Evolutionary conservation across 139 green algal species (phyloP), one percentile per base, ranked within the genome.

Genomic region (Zygnema cylindricum): DNA sequence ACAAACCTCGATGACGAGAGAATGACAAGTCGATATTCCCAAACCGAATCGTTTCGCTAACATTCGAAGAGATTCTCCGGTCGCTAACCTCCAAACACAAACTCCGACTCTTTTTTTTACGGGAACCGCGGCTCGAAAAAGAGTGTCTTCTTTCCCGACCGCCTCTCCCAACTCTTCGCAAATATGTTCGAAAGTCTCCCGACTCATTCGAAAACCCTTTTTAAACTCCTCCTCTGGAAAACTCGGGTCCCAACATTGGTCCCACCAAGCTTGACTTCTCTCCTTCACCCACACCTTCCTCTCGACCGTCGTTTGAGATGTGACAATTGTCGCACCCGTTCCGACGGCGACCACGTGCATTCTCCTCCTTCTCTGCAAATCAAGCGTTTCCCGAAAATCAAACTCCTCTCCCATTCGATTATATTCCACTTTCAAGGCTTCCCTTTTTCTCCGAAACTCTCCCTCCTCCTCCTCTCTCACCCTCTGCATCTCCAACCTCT

Each of bases 61-160:
- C 32, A 71, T 35, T 1, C 33, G 2, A 21, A 89, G 16, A 39
- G 84, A 42, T 21, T 89, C 84, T 33, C 16, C 84, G 0, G 84
- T 89, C 22, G 84, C 84, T 22, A 89, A 42, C 35, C 84, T 73
- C 76, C 76, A 89, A 39, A 89, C 3, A 25, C 35, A 78, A 2
- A 89, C 32, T 30, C 36, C 84, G 30, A 89, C 23, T 22, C 84
- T 35, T 38, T 89, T 39, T 21, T 89, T 23, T 16, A 89, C 77
- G 30, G 84, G 77, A 1, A 89, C 42, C 2, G 84, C 78, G 42
- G 43, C 3, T 21, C 77, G 33, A 22, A 89, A 35, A 25, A 2
- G 33, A 23, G 84, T 89, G 30, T 81, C 36, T 30, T 82, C 3
- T 81, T 89, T 89, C 76, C 35, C 84, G 36, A 89, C 86, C n/a